Percentiles rank a stretch among this genome's conserved stretches.
Evolutionary conservation across 2,329 filamentous ascomycete genomes (phyloP).

Genomic region (Thermomyces lanuginosus): DNA sequence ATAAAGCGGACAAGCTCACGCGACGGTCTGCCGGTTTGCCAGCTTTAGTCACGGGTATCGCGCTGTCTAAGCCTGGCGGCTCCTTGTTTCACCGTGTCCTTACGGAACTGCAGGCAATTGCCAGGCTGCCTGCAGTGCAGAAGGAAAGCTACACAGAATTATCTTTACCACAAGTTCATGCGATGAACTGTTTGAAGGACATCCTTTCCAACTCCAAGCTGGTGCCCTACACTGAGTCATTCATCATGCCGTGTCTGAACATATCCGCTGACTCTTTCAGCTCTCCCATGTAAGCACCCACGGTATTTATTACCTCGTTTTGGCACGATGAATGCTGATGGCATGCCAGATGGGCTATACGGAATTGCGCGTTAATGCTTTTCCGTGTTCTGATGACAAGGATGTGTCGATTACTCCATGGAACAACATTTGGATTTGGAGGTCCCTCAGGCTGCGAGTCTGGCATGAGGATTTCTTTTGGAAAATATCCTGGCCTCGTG

Average conservation of each 20-base stretch:
- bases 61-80: constrained; percentile 44
- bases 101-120: constrained; percentile 24
- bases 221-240: constrained; percentile 53
- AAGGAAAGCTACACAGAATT: constrained; percentile 24
- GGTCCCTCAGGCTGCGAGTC: constrained; percentile 29
- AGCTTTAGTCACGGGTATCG: constrained; percentile 64
- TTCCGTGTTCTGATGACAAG: constrained; percentile 69
- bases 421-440: constrained; percentile 33
- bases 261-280: constrained; percentile 67
- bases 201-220: constrained; percentile 74
- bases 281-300: constrained; percentile 49
- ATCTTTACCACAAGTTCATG: constrained; percentile 77
- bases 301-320: too few species aligned
- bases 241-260: constrained; percentile 56
- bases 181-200: constrained; percentile 83
- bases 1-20: constrained; percentile 63
- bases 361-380: constrained; percentile 82
- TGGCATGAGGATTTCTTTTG: constrained; percentile 23
- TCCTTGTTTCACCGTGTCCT: constrained; percentile 27
- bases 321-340: constrained; percentile 5
- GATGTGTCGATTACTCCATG: constrained; percentile 28
- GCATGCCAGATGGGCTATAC: constrained; percentile 61
- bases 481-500: constrained; percentile 24
- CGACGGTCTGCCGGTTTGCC: constrained; percentile 84
- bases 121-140: constrained; percentile 17